Base-by-base conservation (phyloP, 169 alveolate genomes). In the Perkinsus marinus region DNA sequence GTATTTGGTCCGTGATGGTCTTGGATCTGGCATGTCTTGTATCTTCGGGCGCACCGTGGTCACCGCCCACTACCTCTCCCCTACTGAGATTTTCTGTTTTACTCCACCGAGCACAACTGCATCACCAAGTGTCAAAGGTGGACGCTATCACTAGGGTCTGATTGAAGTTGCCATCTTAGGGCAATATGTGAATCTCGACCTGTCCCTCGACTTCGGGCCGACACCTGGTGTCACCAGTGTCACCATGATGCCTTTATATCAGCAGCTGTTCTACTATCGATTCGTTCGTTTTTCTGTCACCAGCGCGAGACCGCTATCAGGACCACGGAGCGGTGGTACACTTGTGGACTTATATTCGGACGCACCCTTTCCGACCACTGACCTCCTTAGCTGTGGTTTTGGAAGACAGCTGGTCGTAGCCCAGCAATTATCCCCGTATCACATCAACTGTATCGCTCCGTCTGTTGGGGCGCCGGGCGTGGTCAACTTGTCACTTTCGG, bases 321-420 rank as follows among this genome's bases (percentile, higher is more conserved):
- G 94, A 30, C 92, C 94, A 0, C 93, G 91, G 90, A 90, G 89
- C 17, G 94, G 94, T 26, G 92, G 90, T 47, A 92, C 94, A 37
- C 41, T 47, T 41, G 92, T 92, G 39, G 39, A 90, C 0, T 41
- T 90, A 39, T n/a, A 39, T 0, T 90, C 91, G 43, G 94, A 92
- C 47, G 93, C 36, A 30, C 94, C 94, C 30, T 39, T 92, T 89
- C 90, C 90, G 90, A 92, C 90, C 89, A 79, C 93, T 22, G 43
- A 57, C 89, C 89, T 69, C 36, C 89, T 92, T 43, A 43, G 91
- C 90, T 92, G 94, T 90, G 57, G 89, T 30, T 92, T 92, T 57
- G 94, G 94, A 13, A 41, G 41, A 39, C 89, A 69, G 68, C 43
- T 47, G 5, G 94, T 92, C 13, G 43, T 92, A 36, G 91, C 91